Percentiles rank a stretch among this genome's conserved stretches.
These are phyloP conservation scores for Penicillium alfredii DNA, from an alignment of 495 filamentous ascomycete genomes.

Conservation along the genomic window DNA sequence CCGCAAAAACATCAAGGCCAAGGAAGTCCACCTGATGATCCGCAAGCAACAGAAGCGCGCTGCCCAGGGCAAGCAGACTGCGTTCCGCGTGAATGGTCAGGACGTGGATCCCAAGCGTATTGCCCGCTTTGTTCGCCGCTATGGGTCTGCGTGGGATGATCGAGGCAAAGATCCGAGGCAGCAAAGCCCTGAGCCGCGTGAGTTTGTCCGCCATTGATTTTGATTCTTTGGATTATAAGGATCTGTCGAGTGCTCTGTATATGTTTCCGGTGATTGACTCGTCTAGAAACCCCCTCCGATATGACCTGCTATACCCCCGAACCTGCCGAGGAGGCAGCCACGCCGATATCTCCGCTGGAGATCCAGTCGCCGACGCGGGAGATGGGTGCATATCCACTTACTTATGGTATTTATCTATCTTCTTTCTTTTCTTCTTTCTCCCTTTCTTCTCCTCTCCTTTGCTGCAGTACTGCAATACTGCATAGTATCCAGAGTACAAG, in stretches of 20 bases:
- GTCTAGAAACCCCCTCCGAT: conserved; percentile 36
- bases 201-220: conserved; percentile 4
- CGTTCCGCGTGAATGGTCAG: conserved; percentile 36
- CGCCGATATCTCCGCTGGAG: conserved; percentile 33
- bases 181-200: conserved; percentile 34
- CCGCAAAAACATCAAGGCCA: conserved; percentile 41
- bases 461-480: too few species aligned
- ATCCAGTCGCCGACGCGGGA: conserved; percentile 28
- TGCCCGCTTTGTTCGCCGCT: conserved; percentile 35
- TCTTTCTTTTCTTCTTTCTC: conserved; percentile 2
- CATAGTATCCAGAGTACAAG: not conserved
- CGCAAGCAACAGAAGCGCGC: conserved; percentile 41
- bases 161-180: conserved; percentile 16
- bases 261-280: too few species aligned
- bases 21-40: conserved; percentile 40
- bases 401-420: conserved; percentile 14
- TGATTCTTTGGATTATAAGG: too few species aligned
- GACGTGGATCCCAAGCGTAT: conserved; percentile 36
- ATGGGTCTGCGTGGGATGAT: conserved; percentile 24
- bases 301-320: conserved; percentile 40
- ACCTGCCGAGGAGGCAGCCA: conserved; percentile 25
- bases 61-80: conserved; percentile 37
- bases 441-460: too few species aligned
- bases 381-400: conserved; percentile 15
- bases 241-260: too few species aligned